These are phyloP conservation scores for Russula sp. DNA, from an alignment of 768 basidiomycete species.

Conservation along the genomic window DNA sequence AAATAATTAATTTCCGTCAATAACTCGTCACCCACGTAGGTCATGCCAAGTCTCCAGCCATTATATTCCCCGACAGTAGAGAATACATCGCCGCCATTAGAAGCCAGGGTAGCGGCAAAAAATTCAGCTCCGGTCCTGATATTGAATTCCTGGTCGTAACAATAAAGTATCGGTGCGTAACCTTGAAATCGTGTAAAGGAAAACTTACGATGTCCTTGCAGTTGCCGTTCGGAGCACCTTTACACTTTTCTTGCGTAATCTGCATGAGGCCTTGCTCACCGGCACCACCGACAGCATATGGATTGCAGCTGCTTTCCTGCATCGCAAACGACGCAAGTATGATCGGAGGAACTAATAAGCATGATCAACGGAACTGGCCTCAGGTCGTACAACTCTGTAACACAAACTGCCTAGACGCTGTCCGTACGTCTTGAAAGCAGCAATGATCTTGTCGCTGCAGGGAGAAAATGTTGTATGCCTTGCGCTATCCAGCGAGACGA, in stretches of 20 bases:
- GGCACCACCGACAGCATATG: constrained; percentile 61
- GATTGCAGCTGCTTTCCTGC: constrained; percentile 81
- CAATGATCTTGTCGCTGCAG: constrained; percentile 52
- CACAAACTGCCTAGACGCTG: constrained; percentile 42
- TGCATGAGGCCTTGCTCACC: constrained; percentile 91
- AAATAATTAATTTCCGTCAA: neutral
- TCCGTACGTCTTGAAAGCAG: constrained; percentile 59
- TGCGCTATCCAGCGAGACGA: constrained; percentile 47
- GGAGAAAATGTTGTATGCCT: constrained; percentile 54
- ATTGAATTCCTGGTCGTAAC: constrained; percentile 62
- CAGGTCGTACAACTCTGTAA: neutral
- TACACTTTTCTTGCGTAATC: constrained; percentile 75
- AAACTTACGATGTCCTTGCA: constrained; percentile 42
- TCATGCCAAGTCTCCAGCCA: constrained; percentile 63
- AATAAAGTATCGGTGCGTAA: neutral
- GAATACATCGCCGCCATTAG: constrained; percentile 53
- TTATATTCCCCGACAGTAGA: constrained; percentile 70
- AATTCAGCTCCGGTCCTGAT: constrained; percentile 62
- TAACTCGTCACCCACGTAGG: constrained; percentile 44
- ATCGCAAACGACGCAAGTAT: constrained; percentile 83
- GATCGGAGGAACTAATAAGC: constrained; percentile 59
- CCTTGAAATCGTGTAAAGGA: neutral
- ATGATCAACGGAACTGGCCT: constrained; percentile 17
- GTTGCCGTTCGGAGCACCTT: constrained; percentile 46
- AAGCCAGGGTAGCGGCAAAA: constrained; percentile 51